Base-by-base conservation (phyloP, 2,329 filamentous ascomycete species). In the Ceratocystis colombiana region DNA sequence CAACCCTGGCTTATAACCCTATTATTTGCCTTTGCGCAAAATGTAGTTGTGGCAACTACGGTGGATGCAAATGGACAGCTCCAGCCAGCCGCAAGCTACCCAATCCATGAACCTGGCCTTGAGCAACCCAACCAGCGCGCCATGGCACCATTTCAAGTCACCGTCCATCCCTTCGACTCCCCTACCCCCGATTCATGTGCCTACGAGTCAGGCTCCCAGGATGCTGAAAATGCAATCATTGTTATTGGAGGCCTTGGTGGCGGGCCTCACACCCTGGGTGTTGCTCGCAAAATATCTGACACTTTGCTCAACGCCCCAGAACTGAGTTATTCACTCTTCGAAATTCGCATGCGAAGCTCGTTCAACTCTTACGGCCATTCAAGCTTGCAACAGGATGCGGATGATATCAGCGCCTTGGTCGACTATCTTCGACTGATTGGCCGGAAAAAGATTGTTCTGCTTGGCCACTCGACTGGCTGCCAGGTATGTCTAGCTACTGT, bases 171-270 rank as follows among this genome's bases (percentile, higher is more conserved):
- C 0, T 81, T 78, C 69, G 71, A 74, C 25, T 79, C 78, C 4
- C 73, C 75, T 3, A 76, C 73, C 15, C 69, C 73, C 6, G 71
- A 75, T 62, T 75, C 77, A 5, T 77, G 75, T 67, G 79, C 79
- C 41, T 82, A 82, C 69, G 80, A 82, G 70, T 71, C 75, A 20
- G 79, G 80, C 28, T 72, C 73, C 17, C 53, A 70, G 10, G 71
- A 74, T 50, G 74, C 77, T 67, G 76, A 73, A 62, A 84, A 89
- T 74, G 85, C 84, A 2, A 74, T 90, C 65, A 74, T 90, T 68
- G 88, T 88, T 75, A 80, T 90, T 69, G 87, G 86, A 68, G 88
- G 88, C 45, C 80, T 91, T 17, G 81, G 80, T 46, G 88, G 90
- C 73, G 87, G 87, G 1, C 82, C 87, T 67, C 82, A 88, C 69